A percentile compares a stretch with the other conserved stretches of the same genome.
phyloP scores from a whole-genome alignment of 306 rosid species.

The Pterocarpus santalinus region DNA sequence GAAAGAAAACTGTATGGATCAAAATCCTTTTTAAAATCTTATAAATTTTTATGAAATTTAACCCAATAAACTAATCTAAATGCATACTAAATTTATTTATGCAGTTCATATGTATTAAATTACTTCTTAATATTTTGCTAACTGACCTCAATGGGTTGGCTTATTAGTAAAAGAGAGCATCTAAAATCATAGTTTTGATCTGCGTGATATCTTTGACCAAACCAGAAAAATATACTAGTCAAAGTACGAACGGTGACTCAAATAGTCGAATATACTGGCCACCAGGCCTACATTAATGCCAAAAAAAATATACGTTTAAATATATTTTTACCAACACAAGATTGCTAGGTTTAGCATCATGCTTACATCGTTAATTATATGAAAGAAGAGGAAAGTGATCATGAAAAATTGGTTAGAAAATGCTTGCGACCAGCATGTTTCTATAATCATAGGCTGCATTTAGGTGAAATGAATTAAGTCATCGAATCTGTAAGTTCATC shows the following conservation, averaged over 20 bases:
- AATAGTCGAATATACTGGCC: slow-evolving; percentile 24
- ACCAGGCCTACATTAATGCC: slow-evolving; percentile 15
- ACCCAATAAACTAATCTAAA: too few relatives aligned
- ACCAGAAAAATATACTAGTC: neutral
- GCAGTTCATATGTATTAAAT: neutral
- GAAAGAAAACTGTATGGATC: too few relatives aligned
- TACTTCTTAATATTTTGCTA: neutral
- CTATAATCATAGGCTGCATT: slow-evolving; percentile 38
- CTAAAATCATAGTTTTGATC: neutral
- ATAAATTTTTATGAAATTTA: too few relatives aligned
- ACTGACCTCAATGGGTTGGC: neutral
- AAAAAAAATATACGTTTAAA: neutral
- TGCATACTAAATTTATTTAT: too few relatives aligned
- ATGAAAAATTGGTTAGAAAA: slow-evolving; percentile 4
- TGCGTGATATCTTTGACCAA: neutral
- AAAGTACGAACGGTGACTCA: neutral
- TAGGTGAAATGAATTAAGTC: slow-evolving; percentile 43
- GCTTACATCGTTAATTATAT: slow-evolving; percentile 6
- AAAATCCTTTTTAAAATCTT: too few relatives aligned
- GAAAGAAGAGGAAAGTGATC: slow-evolving; percentile 27
- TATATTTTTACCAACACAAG: neutral
- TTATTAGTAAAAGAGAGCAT: neutral
- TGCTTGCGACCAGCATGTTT: slow-evolving; percentile 34
- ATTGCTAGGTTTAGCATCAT: neutral
- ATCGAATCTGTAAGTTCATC: slow-evolving; percentile 31